Evolutionary conservation across 2,329 filamentous ascomycete species (phyloP).

Genomic region (Exophiala spinifera): DNA sequence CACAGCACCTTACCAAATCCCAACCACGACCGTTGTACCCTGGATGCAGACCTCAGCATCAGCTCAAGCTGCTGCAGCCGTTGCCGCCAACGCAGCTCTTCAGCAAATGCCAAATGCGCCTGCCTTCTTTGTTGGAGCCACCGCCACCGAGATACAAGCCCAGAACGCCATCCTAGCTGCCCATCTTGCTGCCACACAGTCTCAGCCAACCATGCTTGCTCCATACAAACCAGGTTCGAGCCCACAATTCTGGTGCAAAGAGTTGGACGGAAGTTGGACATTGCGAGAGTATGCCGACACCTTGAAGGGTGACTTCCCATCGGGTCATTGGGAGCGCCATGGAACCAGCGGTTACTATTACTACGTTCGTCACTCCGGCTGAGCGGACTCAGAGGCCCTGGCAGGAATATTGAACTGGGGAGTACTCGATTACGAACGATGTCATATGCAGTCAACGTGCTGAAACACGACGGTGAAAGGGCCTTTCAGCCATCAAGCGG

Average conservation of each 20-base stretch:
- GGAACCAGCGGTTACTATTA: constrained; percentile 27
- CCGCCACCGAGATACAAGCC: constrained; percentile 31
- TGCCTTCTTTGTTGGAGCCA: constrained; percentile 27
- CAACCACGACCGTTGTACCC: constrained; percentile 1
- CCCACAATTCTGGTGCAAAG: constrained; percentile 37
- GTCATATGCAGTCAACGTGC: background rate
- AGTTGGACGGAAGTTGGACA: constrained; percentile 36
- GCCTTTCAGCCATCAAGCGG: background rate
- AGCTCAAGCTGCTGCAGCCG: constrained; percentile 26
- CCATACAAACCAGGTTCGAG: constrained; percentile 33
- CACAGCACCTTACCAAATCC: constrained; percentile 18
- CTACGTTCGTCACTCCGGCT: constrained; percentile 24
- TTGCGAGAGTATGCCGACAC: constrained; percentile 32
- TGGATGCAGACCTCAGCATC: constrained; percentile 16
- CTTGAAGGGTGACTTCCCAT: constrained; percentile 25
- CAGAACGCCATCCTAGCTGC: constrained; percentile 32
- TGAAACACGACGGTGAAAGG: background rate
- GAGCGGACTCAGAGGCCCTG: background rate
- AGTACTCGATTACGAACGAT: background rate
- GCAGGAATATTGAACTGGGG: too few relatives aligned
- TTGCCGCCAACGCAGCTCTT: constrained; percentile 25
- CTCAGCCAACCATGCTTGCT: constrained; percentile 30
- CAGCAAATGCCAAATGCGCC: constrained; percentile 26
- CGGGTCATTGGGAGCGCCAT: constrained; percentile 29
- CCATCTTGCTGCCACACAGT: constrained; percentile 20